These are phyloP conservation scores for Fusarium falciforme DNA, from an alignment of 2,329 filamentous ascomycete genomes.

Conservation along the genomic window DNA sequence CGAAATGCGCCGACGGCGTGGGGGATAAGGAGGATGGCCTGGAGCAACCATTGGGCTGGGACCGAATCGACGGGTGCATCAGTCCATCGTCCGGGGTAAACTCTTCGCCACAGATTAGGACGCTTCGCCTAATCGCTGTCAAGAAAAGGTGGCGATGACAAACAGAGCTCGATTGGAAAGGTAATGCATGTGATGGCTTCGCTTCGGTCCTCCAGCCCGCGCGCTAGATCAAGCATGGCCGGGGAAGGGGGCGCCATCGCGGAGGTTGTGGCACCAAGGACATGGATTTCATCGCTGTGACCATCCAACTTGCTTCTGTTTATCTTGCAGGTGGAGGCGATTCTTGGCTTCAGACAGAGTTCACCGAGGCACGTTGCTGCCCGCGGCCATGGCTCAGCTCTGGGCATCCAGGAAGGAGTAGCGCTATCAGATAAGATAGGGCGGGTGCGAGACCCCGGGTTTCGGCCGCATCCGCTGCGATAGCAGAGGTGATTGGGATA, in stretches of 20 bases:
- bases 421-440: slow-evolving; percentile 35
- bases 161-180: neutral
- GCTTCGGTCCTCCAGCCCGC: neutral
- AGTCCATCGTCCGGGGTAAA: slow-evolving; percentile 19
- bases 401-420: slow-evolving; percentile 20
- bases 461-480: slow-evolving; percentile 35
- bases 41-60: slow-evolving; percentile 19
- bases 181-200: neutral
- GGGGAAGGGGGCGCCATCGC: slow-evolving; percentile 6
- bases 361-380: slow-evolving; percentile 11
- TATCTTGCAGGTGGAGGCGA: slow-evolving; percentile 29
- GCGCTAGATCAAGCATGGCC: neutral
- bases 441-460: slow-evolving; percentile 14
- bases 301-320: slow-evolving; percentile 33
- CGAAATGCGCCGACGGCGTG: slow-evolving; percentile 27
- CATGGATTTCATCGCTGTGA: slow-evolving; percentile 4
- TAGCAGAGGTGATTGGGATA: neutral
- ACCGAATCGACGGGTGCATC: slow-evolving; percentile 27
- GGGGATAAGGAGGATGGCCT: slow-evolving; percentile 25
- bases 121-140: neutral
- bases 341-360: slow-evolving; percentile 21
- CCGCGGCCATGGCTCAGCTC: slow-evolving; percentile 12
- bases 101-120: slow-evolving; percentile 10
- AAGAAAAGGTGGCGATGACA: neutral
- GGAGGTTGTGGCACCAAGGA: slow-evolving; percentile 5